Percentiles rank a stretch among this genome's conserved stretches.
Conservation (phyloP, 768 basidiomycete genomes). For the Mycena polygramma region DNA sequence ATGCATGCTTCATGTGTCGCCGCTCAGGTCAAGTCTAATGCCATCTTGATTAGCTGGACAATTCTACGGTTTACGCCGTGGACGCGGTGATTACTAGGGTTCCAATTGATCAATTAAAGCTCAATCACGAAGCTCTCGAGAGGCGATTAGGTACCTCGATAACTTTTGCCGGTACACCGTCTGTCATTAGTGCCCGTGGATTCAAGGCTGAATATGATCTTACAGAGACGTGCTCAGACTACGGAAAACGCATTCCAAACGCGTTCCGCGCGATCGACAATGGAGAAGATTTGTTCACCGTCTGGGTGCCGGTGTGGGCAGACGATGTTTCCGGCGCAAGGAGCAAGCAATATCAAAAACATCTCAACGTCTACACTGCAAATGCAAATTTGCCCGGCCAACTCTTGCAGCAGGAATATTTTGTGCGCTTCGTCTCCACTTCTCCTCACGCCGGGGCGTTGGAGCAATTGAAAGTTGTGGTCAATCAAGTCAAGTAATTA, state of each 20-base stretch:
- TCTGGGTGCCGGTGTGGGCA: slow-evolving; percentile 30
- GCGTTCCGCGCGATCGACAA: slow-evolving; percentile 5
- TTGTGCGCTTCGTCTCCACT: slow-evolving; percentile 42
- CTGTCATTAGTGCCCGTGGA: background rate
- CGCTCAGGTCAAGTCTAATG: too few species aligned
- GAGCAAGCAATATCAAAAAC: slow-evolving; percentile 50
- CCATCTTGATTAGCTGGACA: background rate
- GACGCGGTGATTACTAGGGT: background rate
- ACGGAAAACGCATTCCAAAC: slow-evolving; percentile 24
- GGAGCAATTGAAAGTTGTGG: slow-evolving; percentile 48
- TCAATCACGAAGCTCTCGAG: slow-evolving; percentile 14
- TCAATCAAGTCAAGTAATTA: slow-evolving; percentile 38
- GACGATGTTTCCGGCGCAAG: slow-evolving; percentile 43
- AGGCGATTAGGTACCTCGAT: background rate
- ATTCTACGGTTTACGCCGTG: background rate
- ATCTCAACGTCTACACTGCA: slow-evolving; percentile 47
- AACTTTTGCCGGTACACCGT: background rate
- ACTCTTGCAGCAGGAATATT: slow-evolving; percentile 48
- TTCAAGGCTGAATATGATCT: background rate
- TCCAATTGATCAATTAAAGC: background rate
- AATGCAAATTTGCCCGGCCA: slow-evolving; percentile 45
- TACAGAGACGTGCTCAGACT: too few species aligned
- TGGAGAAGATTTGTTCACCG: slow-evolving; percentile 29
- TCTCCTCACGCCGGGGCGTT: slow-evolving; percentile 46
- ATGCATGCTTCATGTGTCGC: too few species aligned